Evolutionary conservation across 441 rosid species (phyloP), one percentile per base, ranked within the genome.

Genomic region (Aquilaria agallochum): DNA sequence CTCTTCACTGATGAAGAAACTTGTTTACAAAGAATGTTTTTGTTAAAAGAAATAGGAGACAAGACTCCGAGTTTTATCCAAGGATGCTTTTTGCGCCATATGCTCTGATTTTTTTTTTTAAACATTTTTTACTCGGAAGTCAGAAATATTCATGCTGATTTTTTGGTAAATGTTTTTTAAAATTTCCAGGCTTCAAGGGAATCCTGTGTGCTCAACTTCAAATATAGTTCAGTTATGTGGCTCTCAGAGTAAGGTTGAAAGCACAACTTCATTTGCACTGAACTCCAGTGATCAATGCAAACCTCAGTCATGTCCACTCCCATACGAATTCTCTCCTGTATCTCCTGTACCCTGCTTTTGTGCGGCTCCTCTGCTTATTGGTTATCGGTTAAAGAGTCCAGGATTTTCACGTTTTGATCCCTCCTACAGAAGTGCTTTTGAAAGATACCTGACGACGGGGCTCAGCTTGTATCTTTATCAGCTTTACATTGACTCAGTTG

Each of bases 341-440:
- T 66, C 88, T 58, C 79, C 77, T 2, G 48, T 61, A 65, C 55
- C 14, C 5, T 91, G 99, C 76, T 78, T 86, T 70, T 95, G 99
- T 69, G 85, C 91, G 61, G 90, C 79, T 47, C 99, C 99, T 69
- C 65, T 95, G 63, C 71, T 84, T 44, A 72, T 91, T 62, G 95
- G 76, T 61, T 95, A 91, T 66, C 88, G 99, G 66, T 62, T 95
- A 75, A 95, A 95, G 75, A 95, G 97, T 85, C 99, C 99, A 12
- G 97, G 99, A 65, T 75, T 91, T 72, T 71, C 80, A 11, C 78
- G 80, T 51, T 95, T 95, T 59, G 27, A 20, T 40, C 11, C 3
- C 52, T 82, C 87, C 53, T 95, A 89, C 59, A 61, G 11, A 69
- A 20, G 50, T 60, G 31, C 3, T 12, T 95, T 95, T 70, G 65